Base-by-base conservation (phyloP, 1,139 yeast species). In the Yamadazyma mexicana region DNA sequence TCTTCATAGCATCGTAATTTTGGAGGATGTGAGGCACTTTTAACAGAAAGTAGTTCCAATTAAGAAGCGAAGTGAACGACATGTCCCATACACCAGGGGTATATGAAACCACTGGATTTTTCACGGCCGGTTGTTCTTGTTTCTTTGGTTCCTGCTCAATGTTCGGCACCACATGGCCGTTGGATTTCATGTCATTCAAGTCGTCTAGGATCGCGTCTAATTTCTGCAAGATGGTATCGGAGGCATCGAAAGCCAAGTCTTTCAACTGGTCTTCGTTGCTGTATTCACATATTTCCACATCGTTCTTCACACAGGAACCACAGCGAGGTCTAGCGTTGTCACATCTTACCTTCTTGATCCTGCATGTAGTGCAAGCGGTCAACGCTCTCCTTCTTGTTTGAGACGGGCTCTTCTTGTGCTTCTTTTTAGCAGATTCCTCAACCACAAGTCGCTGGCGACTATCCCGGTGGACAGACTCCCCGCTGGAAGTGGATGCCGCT, bases 311-410 rank as follows among this genome's bases (percentile, higher is more conserved):
- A 54, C 83, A 77, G 17, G 79, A 62, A 0, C 77, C 71, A 52
- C 83, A 77, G 17, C 61, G 50, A 1, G 83, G 83, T 46, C 75
- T 62, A 22, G 51, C 55, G 40, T 79, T 69, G 49, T 77, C 82
- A 61, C 83, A 77, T 48, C 73, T 71, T 40, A 72, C 65, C 47
- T 75, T 75, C 47, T 69, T 71, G 24, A 62, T 40, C 22, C 79
- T 61, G 47, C 79, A 75, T 2, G 69, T 59, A 42, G 72, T 77
- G 50, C 79, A 74, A 0, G 79, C 77, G 1, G 76, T 68, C 18
- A 66, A 51, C 1, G 75, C 71, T 28, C 79, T 51, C 48, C 64
- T 65, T 25, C 78, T 46, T 4, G 68, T 56, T 2, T 27, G 34
- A 17, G 14, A 16, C 12, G 38, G 14, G 10, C 17, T 33, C 28